These are phyloP conservation scores for Lentinula raphanica DNA, from an alignment of 768 basidiomycete genomes.

Conservation along the genomic window DNA sequence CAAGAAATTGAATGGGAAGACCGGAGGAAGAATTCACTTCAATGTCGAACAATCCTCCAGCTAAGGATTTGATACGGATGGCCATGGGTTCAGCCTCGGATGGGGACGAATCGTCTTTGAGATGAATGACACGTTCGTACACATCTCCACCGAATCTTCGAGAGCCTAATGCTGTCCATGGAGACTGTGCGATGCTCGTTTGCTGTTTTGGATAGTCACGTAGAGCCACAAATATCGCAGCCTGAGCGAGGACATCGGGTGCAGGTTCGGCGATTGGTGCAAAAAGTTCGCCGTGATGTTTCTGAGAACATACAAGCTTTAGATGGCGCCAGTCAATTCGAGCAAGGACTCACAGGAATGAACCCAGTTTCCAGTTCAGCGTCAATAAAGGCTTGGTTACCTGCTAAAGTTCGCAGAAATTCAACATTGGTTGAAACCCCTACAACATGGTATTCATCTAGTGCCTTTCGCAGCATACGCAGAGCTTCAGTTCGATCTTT, in stretches of 20 bases:
- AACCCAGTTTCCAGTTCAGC: conserved; percentile 91
- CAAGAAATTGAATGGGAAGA: conserved; percentile 33
- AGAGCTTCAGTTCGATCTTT: conserved; percentile 80
- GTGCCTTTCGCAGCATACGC: conserved; percentile 68
- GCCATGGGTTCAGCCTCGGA: conserved; percentile 31
- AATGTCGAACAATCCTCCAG: conserved; percentile 48
- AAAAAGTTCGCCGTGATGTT: conserved; percentile 81
- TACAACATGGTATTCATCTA: conserved; percentile 87
- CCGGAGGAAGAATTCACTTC: conserved; percentile 33
- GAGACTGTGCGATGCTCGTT: conserved; percentile 32
- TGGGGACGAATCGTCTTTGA: conserved; percentile 53
- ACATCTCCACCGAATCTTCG: conserved; percentile 76
- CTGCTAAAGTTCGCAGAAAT: conserved; percentile 75
- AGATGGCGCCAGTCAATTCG: not conserved
- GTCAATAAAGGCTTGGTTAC: conserved; percentile 68
- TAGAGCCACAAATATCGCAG: conserved; percentile 69
- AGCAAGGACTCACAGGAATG: conserved; percentile 58
- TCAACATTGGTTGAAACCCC: conserved; percentile 91
- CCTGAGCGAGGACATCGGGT: conserved; percentile 66
- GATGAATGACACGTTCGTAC: conserved; percentile 53
- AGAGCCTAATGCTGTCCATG: conserved; percentile 68
- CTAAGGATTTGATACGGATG: conserved; percentile 33
- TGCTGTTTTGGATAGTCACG: conserved; percentile 43
- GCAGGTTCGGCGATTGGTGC: conserved; percentile 55
- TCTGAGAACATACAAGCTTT: conserved; percentile 39